These are phyloP conservation scores for Podaxis pistillaris DNA, from an alignment of 768 basidiomycete genomes.

Conservation along the genomic window DNA sequence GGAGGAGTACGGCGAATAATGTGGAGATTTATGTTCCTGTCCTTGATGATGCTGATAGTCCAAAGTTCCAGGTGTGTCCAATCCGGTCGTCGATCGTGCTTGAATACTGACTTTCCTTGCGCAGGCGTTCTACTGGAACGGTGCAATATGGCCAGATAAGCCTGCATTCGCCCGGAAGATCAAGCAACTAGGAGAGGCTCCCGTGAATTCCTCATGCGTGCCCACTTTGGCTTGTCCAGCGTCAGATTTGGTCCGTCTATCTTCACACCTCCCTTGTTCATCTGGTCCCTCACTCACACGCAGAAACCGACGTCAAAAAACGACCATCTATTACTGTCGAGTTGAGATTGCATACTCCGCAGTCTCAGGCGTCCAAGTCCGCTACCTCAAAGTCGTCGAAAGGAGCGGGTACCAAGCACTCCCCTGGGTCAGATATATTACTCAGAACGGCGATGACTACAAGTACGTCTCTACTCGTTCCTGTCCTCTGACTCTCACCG, in stretches of 20 bases:
- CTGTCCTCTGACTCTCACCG: not conserved
- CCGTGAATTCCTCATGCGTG: slow-evolving; percentile 96
- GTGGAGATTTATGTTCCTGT: slow-evolving; percentile 99
- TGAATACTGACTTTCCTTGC: not conserved
- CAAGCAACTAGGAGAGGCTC: slow-evolving; percentile 79
- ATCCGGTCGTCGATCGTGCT: not conserved
- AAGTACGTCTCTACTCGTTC: slow-evolving; percentile 44
- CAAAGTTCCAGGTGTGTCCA: slow-evolving; percentile 86
- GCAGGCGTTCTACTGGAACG: slow-evolving; percentile 85
- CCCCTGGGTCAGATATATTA: slow-evolving; percentile 95
- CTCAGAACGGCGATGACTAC: slow-evolving; percentile 89
- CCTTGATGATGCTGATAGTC: slow-evolving; percentile 96
- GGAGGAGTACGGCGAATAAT: slow-evolving; percentile 95
- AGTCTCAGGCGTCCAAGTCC: slow-evolving; percentile 94
- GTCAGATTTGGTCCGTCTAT: slow-evolving; percentile 76
- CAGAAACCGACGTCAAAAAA: slow-evolving; percentile 79
- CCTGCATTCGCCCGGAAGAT: slow-evolving; percentile 99
- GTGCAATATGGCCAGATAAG: slow-evolving; percentile 98
- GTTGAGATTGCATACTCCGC: slow-evolving; percentile 99
- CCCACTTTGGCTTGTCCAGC: slow-evolving; percentile 94
- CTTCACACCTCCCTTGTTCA: not conserved
- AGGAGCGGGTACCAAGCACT: slow-evolving; percentile 97
- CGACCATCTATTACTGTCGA: slow-evolving; percentile 95
- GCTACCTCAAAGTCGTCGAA: slow-evolving; percentile 98
- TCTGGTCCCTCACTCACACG: not conserved